Base-by-base conservation (phyloP, 2,329 filamentous ascomycete genomes). In the Ceratocystiopsis brevicomis region DNA sequence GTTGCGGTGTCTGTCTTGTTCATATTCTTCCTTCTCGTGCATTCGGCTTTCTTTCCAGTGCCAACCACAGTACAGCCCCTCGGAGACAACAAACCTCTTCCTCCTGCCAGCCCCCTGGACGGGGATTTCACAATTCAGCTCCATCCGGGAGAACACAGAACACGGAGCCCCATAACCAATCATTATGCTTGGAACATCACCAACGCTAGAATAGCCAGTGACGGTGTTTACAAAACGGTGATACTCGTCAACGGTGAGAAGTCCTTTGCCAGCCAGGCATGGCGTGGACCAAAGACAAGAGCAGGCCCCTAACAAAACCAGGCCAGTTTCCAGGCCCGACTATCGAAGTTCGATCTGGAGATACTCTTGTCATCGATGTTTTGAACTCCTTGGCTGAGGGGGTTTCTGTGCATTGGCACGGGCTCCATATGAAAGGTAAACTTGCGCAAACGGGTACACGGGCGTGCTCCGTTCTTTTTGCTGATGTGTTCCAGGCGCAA, bases 221-320 rank as follows among this genome's bases (percentile, higher is more conserved):
- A 73, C 50, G 68, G 69, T 0, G 68, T 72, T 1, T 47, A 55
- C n/a, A 69, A 69, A 49, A 49, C 51, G 1, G 58, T 71, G 4
- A 67, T 66, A 50, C 54, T 68, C 3, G 61, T 73, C 45, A 72
- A 73, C 48, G 61, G 61, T 63, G 36, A 21, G 54, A n/a, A n/a
- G n/a, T n/a, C 44, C 12, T 15, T 14, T 16, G 18, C 34, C 8
- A 19, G 4, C 1, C 33, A 3, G 25, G 25, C 25, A 10, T 11
- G 25, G 6, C 25, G 25, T 6, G 21, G 32, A 33, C 32, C 32
- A 11, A 11, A 14, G 32, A 33, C 16, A 16, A 10, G 2, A n/a
- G n/a, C 17, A 11, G 1, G 13, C 4, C 21, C 2, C 37, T 30
- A 13, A 34, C 9, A 13, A 19, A 9, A 6, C 1, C 33, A 51